These are phyloP conservation scores for Picochlorum sp. DNA, from an alignment of 139 green algal genomes.

Conservation along the genomic window DNA sequence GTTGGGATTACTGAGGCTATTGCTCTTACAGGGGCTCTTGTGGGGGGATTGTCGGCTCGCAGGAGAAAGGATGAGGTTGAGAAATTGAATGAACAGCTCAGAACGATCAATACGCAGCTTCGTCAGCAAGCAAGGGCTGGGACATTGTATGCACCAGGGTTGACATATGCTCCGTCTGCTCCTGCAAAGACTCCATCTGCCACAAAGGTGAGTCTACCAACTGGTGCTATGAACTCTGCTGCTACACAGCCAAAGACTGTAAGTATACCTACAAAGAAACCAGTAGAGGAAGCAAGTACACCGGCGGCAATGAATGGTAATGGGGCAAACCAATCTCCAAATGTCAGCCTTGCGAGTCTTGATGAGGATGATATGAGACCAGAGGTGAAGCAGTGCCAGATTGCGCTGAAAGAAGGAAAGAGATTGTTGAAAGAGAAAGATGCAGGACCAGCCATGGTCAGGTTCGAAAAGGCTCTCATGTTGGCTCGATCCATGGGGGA, in stretches of 20 bases:
- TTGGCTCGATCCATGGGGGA: slow-evolving; percentile 57
- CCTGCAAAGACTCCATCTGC: slow-evolving; percentile 5
- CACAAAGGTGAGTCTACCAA: not conserved
- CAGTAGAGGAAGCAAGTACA: not conserved
- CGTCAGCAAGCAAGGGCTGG: slow-evolving; percentile 80
- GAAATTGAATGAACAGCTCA: slow-evolving; percentile 82
- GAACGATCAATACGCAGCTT: slow-evolving; percentile 83
- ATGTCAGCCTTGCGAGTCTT: slow-evolving; percentile 42
- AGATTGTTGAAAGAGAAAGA: slow-evolving; percentile 76
- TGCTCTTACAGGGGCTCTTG: slow-evolving; percentile 66
- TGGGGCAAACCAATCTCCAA: slow-evolving; percentile 1
- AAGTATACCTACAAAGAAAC: not conserved
- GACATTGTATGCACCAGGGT: slow-evolving; percentile 75
- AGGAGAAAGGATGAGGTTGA: slow-evolving; percentile 82
- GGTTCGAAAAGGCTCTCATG: slow-evolving; percentile 93
- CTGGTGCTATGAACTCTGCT: not conserved
- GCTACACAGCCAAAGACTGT: not conserved
- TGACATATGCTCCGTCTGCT: slow-evolving; percentile 51
- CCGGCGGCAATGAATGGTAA: too few relatives aligned
- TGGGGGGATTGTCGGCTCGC: slow-evolving; percentile 57
- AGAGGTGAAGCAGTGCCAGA: slow-evolving; percentile 57
- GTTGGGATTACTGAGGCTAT: slow-evolving; percentile 92
- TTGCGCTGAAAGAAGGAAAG: slow-evolving; percentile 73
- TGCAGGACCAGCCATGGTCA: slow-evolving; percentile 69
- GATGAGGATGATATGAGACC: slow-evolving; percentile 67